These are phyloP conservation scores for Ceratocystis variospora DNA, from an alignment of 2,329 filamentous ascomycete species.

Conservation along the genomic window DNA sequence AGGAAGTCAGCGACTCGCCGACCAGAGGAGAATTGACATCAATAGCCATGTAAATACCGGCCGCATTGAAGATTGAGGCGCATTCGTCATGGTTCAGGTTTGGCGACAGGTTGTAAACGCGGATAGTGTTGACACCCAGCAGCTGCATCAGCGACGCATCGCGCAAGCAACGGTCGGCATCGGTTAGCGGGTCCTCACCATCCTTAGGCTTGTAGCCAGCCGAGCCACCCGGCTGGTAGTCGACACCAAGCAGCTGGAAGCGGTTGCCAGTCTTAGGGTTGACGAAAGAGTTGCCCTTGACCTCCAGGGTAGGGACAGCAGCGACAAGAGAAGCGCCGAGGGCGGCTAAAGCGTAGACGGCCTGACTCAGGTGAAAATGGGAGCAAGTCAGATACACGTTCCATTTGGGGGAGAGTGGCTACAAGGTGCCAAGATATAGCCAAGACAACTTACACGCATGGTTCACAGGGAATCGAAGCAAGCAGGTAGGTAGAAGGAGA, in stretches of 20 bases:
- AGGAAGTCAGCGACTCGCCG: slow-evolving; percentile 43
- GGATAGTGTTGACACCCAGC: slow-evolving; percentile 52
- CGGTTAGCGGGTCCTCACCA: slow-evolving; percentile 46
- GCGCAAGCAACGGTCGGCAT: slow-evolving; percentile 44
- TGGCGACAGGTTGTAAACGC: slow-evolving; percentile 55
- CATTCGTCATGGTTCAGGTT: slow-evolving; percentile 53
- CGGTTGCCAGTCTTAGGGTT: slow-evolving; percentile 44
- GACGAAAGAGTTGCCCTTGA: slow-evolving; percentile 46
- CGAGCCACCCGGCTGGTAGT: slow-evolving; percentile 55
- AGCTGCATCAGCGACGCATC: slow-evolving; percentile 53
- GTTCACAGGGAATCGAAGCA: background rate
- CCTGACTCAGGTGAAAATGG: background rate
- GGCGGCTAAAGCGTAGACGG: slow-evolving; percentile 31
- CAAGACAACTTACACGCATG: slow-evolving; percentile 18
- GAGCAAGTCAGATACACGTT: background rate
- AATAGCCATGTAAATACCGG: slow-evolving; percentile 55
- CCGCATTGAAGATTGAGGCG: slow-evolving; percentile 53
- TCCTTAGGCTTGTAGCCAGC: slow-evolving; percentile 43
- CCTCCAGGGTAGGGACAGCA: slow-evolving; percentile 44
- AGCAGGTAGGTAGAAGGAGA: background rate
- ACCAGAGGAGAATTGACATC: slow-evolving; percentile 53
- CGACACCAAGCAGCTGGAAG: slow-evolving; percentile 53
- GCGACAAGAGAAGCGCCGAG: slow-evolving; percentile 39
- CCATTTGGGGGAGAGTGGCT: background rate
- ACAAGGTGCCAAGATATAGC: background rate